Conservation (phyloP, 2,329 filamentous ascomycete genomes). For the Fusarium equiseti region DNA sequence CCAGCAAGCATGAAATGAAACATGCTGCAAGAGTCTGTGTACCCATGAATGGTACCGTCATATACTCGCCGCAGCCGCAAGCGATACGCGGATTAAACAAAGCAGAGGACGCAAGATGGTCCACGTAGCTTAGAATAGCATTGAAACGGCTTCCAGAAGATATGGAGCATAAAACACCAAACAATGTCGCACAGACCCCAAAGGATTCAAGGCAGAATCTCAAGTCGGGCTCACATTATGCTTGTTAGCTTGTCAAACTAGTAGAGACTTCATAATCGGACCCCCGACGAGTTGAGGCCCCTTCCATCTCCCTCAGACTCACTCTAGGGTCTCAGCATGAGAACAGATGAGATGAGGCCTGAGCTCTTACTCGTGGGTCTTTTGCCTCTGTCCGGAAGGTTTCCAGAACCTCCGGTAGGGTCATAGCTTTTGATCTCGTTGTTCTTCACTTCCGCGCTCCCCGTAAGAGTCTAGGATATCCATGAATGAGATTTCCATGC, state of each 20-base stretch:
- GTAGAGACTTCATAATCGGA: background rate
- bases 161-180: slow-evolving; percentile 8
- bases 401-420: slow-evolving; percentile 33
- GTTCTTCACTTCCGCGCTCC: slow-evolving; percentile 27
- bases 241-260: background rate
- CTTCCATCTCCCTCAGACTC: slow-evolving; percentile 46
- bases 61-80: slow-evolving; percentile 18
- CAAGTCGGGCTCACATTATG: slow-evolving; percentile 12
- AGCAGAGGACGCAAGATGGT: slow-evolving; percentile 24
- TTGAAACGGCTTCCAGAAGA: slow-evolving; percentile 15
- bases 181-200: slow-evolving; percentile 30
- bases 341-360: slow-evolving; percentile 9
- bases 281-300: slow-evolving; percentile 29
- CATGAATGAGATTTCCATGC: slow-evolving; percentile 16
- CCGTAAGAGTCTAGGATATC: slow-evolving; percentile 39
- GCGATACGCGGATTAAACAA: background rate
- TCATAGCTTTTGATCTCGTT: slow-evolving; percentile 35
- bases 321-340: slow-evolving; percentile 37
- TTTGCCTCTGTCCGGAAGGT: slow-evolving; percentile 13
- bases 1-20: slow-evolving; percentile 30
- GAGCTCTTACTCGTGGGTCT: slow-evolving; percentile 20
- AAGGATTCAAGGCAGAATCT: slow-evolving; percentile 27
- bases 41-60: slow-evolving; percentile 10
- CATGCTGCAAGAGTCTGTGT: slow-evolving; percentile 7
- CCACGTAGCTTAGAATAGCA: slow-evolving; percentile 29